phyloP scores from a whole-genome alignment of 1,139 yeast species.

The Candida neerlandica region DNA sequence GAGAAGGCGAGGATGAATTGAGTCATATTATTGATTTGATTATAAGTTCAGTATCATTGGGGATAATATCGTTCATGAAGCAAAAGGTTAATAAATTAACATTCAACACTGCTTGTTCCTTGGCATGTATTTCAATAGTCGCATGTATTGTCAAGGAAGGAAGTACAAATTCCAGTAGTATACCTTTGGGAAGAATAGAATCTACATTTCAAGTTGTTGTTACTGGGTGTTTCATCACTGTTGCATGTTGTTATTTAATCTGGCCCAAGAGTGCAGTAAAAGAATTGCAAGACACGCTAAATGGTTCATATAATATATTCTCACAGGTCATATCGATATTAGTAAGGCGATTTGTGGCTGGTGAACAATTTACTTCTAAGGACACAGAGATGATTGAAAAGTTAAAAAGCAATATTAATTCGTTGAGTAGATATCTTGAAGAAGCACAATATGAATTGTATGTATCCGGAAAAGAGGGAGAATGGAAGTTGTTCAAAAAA shows the following conservation, averaged over 20 bases:
- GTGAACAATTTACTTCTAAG: constrained; percentile 44
- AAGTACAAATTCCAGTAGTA: constrained; percentile 57
- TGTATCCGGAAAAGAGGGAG: constrained; percentile 55
- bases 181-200: constrained; percentile 59
- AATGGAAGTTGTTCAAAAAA: constrained; percentile 46
- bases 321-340: constrained; percentile 53
- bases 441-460: constrained; percentile 67
- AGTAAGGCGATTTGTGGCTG: constrained; percentile 56
- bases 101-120: constrained; percentile 78
- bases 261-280: constrained; percentile 67
- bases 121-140: constrained; percentile 73
- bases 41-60: constrained; percentile 58
- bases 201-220: constrained; percentile 63
- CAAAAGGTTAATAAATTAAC: constrained; percentile 68
- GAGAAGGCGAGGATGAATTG: constrained; percentile 48
- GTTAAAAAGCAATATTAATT: constrained; percentile 42
- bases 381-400: constrained; percentile 38
- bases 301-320: constrained; percentile 56
- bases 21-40: constrained; percentile 62
- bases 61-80: constrained; percentile 68
- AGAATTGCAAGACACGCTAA: constrained; percentile 48
- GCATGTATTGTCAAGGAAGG: constrained; percentile 81
- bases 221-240: constrained; percentile 63
- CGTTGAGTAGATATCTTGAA: constrained; percentile 47
- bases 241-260: constrained; percentile 56